Percentiles rank a stretch among this genome's conserved stretches.
These are phyloP conservation scores for Aspergillus pseudoviridinutans DNA, from an alignment of 2,329 filamentous ascomycete genomes.

Conservation along the genomic window DNA sequence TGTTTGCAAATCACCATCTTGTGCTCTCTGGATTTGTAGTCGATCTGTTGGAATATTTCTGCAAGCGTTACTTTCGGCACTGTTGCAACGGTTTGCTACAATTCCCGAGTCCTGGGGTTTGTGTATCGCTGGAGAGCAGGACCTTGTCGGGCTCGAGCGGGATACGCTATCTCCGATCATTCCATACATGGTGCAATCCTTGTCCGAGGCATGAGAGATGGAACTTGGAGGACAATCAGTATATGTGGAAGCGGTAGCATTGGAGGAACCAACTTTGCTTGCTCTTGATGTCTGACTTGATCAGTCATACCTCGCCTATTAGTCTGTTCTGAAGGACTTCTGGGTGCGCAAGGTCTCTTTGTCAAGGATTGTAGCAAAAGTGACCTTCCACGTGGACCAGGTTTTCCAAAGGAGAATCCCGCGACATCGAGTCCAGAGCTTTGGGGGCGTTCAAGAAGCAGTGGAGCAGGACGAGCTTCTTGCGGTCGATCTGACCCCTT, in stretches of 20 bases:
- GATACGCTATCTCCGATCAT: too few species aligned
- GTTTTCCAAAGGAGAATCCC: slow-evolving; percentile 34
- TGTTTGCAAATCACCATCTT: neutral
- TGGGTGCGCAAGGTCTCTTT: slow-evolving; percentile 4
- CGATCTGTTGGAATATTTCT: neutral
- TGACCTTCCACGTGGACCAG: slow-evolving; percentile 17
- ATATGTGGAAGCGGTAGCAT: neutral
- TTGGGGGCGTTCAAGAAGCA: slow-evolving; percentile 30
- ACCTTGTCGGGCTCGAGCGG: too few species aligned
- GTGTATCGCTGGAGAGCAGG: neutral
- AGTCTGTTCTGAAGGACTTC: neutral
- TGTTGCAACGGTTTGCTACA: neutral
- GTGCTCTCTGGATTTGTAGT: neutral
- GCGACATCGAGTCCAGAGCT: slow-evolving; percentile 26
- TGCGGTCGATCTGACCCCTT: slow-evolving; percentile 4
- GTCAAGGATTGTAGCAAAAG: slow-evolving; percentile 20
- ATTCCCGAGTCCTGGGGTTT: too few species aligned
- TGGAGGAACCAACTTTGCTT: neutral
- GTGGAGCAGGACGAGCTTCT: slow-evolving; percentile 9
- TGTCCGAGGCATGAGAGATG: neutral
- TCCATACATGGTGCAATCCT: neutral
- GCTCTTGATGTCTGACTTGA: neutral
- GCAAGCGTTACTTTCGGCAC: neutral
- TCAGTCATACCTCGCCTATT: neutral
- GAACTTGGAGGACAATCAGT: neutral